Evolutionary conservation across 1,284 basidiomycete genomes (phyloP).

Genomic region (Phellinidium pouzarii): DNA sequence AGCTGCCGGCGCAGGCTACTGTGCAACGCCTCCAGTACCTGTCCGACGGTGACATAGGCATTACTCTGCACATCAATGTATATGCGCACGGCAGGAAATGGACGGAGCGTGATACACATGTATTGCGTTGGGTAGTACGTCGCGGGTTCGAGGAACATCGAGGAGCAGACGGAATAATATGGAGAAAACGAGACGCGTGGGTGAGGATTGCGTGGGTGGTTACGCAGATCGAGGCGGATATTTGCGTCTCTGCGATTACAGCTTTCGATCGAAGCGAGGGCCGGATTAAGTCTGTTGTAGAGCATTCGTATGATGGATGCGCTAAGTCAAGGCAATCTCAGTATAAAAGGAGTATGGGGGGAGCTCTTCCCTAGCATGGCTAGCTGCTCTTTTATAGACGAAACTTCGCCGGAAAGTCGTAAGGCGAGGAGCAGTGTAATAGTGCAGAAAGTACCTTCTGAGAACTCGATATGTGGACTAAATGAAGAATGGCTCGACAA

Average conservation of each 20-base stretch:
- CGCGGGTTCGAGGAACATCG: slow-evolving; percentile 7
- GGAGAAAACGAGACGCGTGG: neutral
- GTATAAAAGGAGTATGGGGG: neutral
- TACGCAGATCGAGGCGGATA: slow-evolving; percentile 4
- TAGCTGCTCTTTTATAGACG: no score
- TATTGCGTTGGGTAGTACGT: neutral
- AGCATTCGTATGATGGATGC: neutral
- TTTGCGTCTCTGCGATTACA: neutral
- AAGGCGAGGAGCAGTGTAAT: no score
- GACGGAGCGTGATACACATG: slow-evolving; percentile 5
- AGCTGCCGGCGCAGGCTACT: slow-evolving; percentile 1
- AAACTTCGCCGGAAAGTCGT: no score
- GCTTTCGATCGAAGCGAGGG: neutral
- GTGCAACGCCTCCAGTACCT: slow-evolving; percentile 5
- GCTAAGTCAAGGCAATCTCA: neutral
- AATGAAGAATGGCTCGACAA: no score
- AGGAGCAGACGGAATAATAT: neutral
- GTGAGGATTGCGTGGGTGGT: neutral
- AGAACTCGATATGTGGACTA: no score
- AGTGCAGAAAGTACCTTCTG: no score
- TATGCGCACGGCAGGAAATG: neutral
- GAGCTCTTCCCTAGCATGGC: neutral
- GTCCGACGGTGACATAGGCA: slow-evolving; percentile 9
- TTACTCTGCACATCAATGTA: slow-evolving; percentile 1
- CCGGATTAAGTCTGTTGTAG: neutral